Evolutionary conservation across 2,329 filamentous ascomycete species (phyloP), one percentile per base, ranked within the genome.

Genomic region (Fusarium sp.): DNA sequence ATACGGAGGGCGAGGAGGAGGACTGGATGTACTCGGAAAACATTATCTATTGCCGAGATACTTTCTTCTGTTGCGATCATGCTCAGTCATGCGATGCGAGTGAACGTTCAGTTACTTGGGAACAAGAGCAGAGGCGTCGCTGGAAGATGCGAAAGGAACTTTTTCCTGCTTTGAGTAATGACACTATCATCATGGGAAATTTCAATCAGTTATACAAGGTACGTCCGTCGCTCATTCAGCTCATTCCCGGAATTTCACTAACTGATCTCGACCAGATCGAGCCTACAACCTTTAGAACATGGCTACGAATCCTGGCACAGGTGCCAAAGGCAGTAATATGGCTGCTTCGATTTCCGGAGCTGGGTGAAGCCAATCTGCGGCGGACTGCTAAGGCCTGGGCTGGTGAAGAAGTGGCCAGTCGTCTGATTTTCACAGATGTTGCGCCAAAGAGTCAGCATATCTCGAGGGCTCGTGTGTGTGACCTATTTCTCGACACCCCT

Each of bases 161-260:
- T 42, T 99, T 99, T 77, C 96, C 96, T 1, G 86, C 88, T 22
- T 85, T 99, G 17, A 85, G 90, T 5, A 93, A 98, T 76, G 92
- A 97, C 79, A 89, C 90, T 25, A 91, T 99, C 76, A 98, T 99
- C 76, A 87, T 99, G 65, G 96, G 94, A 11, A 99, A 99, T 81
- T 99, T 99, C 83, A 99, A 99, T 79, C 96, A 99, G 81, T 86
- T 99, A 36, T 99, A 99, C 84, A 99, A 99, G 90, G 95, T 96
- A 85, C 72, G 86, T 77, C 35, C 13, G 31, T 14, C 10, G 12
- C 31, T 33, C 9, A 39, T 9, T 20, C n/a, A 42, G 18, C 20
- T 6, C 29, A 14, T 42, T 57, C 13, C 22, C 15, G 27, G 18
- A 33, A 42, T 29, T 29, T 46, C 11, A 35, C n/a, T 18, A n/a